Evolutionary conservation across 306 rosid genomes (phyloP).

Genomic region (Trichosanthes cucumerina): DNA sequence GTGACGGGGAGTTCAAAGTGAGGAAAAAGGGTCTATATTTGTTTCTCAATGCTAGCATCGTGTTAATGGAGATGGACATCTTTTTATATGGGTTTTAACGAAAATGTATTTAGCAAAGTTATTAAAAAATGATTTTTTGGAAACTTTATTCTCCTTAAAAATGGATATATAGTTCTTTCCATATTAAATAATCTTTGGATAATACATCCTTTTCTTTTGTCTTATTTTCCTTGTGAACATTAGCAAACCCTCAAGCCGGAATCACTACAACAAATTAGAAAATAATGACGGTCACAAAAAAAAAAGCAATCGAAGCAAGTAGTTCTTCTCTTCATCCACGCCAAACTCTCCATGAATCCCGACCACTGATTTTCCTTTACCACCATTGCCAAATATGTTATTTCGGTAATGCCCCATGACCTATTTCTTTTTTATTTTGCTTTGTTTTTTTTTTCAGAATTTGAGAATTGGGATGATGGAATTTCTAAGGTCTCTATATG

Average conservation of each 20-base stretch:
- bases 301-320: too few species aligned
- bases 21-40: not conserved
- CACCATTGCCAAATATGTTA: too few species aligned
- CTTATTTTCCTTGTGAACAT: not conserved
- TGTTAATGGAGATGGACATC: not conserved
- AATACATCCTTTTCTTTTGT: not conserved
- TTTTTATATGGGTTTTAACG: conserved; percentile 1
- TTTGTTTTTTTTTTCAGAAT: too few species aligned
- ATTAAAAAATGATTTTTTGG: not conserved
- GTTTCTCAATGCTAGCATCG: not conserved
- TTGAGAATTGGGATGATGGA: too few species aligned
- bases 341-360: too few species aligned
- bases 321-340: too few species aligned
- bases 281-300: too few species aligned
- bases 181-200: not conserved
- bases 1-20: conserved; percentile 15
- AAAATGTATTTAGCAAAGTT: not conserved
- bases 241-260: not conserved
- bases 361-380: too few species aligned
- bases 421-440: too few species aligned
- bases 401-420: too few species aligned
- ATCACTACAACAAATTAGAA: too few species aligned
- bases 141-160: not conserved
- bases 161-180: not conserved
- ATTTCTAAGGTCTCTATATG: too few species aligned